Evolutionary conservation across 164 flowering plant species (phyloP), one percentile per base, ranked within the genome.

Genomic region (Tetrastigma voinierianum): DNA sequence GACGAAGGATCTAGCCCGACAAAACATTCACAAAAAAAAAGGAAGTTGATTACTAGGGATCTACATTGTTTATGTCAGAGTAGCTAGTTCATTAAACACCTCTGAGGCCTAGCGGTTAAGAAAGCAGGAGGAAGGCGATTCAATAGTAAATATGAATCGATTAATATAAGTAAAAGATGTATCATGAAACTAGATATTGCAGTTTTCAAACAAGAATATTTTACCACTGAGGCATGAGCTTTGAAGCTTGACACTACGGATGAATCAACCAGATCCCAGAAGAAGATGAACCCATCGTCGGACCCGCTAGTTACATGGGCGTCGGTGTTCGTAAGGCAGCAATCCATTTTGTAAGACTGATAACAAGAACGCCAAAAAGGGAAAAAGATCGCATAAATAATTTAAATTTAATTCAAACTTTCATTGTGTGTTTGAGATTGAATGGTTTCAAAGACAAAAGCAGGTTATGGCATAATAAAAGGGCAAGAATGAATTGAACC

Each of bases 231-330:
- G 14, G 87, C 63, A 81, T 95, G 98, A 67, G 97, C 99, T 13
- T 80, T 84, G 70, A 93, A 92, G 14, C 78, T 85, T 75, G 94
- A 84, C 17, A 85, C 81, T 12, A 90, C 90, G 18, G 90, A 84
- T 62, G 95, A 98, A 82, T 92, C 99, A 4, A 95, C 99, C 71
- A 95, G 73, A 84, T 95, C 99, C 99, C 97, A 95, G 74, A 95
- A 90, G 78, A 73, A 95, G 70, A 95, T 73, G 55, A 65, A 80
- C 66, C 99, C 99, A 82, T 95, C 99, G 73, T 95, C 99, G 46
- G 98, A 95, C 56, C 98, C 98, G 63, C 98, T 86, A 67, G 84
- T 66, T 40, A 95, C 91, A 74, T 95, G 86, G 13, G 97, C 99
- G 82, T 95, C 98, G 54, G 74, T 70, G 78, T 95, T 92, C 68